Percentiles rank a stretch among this genome's conserved stretches.
Evolutionary conservation across 139 green algal genomes (phyloP).

Genomic region (Chlamydomonas schloesseri): DNA sequence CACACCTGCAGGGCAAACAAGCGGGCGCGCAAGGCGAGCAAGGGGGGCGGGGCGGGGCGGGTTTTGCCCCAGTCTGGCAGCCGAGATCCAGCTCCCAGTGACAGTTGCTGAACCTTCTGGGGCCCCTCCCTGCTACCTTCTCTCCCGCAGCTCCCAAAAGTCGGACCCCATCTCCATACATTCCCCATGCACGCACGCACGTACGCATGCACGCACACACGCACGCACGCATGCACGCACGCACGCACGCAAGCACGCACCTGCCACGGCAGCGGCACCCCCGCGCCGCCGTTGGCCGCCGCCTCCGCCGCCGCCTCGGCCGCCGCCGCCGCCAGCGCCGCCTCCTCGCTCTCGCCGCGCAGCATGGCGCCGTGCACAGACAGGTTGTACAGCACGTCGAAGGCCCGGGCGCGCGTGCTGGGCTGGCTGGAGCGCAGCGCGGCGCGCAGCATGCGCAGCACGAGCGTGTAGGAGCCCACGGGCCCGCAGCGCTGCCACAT

Average conservation of each 20-base stretch:
- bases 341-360: slow-evolving; percentile 18
- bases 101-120: no score
- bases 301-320: not conserved
- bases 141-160: no score
- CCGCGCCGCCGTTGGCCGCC: not conserved
- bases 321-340: slow-evolving; percentile 16
- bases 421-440: slow-evolving; percentile 44
- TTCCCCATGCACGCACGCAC: no score
- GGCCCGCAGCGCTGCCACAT: slow-evolving; percentile 68
- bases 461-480: slow-evolving; percentile 62
- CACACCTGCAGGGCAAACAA: slow-evolving; percentile 40
- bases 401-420: slow-evolving; percentile 60
- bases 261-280: slow-evolving; percentile 30
- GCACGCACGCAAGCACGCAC: not conserved
- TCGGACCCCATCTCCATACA: no score
- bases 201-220: no score
- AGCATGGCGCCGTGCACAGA: slow-evolving; percentile 67
- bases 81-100: no score
- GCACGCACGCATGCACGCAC: no score
- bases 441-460: slow-evolving; percentile 77
- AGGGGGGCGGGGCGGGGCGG: not conserved
- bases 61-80: no score
- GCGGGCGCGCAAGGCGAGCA: not conserved
- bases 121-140: no score
- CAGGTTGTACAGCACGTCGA: slow-evolving; percentile 86